phyloP scores from a whole-genome alignment of 2,329 filamentous ascomycete species.

The Alternaria arborescens region DNA sequence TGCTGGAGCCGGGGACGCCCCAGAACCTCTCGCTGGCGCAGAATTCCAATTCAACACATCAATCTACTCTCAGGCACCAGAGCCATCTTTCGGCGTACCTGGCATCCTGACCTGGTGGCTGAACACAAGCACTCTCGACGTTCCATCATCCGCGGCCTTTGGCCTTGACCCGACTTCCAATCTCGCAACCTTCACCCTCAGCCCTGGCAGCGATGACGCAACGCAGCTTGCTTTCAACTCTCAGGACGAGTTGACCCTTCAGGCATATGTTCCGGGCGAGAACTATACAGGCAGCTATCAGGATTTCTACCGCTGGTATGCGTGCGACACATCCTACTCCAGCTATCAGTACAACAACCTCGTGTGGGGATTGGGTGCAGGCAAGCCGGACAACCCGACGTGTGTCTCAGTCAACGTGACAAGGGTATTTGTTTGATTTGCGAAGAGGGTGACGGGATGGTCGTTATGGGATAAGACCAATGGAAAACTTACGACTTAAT shows the following conservation, averaged over 20 bases:
- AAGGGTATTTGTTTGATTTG: conserved; percentile 35
- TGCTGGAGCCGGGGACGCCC: conserved; percentile 28
- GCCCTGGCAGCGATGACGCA: conserved; percentile 35
- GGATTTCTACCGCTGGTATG: conserved; percentile 55
- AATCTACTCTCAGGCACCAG: conserved; percentile 23
- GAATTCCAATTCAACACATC: conserved; percentile 49
- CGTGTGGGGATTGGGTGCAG: conserved; percentile 54
- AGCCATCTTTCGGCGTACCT: conserved; percentile 24
- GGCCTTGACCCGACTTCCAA: conserved; percentile 51
- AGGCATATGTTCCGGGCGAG: conserved; percentile 53
- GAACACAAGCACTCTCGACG: neutral
- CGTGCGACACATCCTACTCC: conserved; percentile 53
- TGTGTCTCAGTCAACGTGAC: conserved; percentile 56
- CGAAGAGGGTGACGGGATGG: neutral
- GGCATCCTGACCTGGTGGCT: conserved; percentile 54
- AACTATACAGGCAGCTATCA: conserved; percentile 27
- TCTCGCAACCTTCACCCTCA: conserved; percentile 55
- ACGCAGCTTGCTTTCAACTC: conserved; percentile 54
- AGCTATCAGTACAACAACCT: conserved; percentile 57
- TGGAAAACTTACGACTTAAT: neutral
- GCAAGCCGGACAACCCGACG: conserved; percentile 56
- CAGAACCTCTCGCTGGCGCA: conserved; percentile 25
- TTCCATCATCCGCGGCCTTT: conserved; percentile 48
- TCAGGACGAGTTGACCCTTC: conserved; percentile 51
- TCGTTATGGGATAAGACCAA: neutral